Conservation (phyloP, 805 yeast species). For the Yamadazyma takamatsuzukensis region DNA sequence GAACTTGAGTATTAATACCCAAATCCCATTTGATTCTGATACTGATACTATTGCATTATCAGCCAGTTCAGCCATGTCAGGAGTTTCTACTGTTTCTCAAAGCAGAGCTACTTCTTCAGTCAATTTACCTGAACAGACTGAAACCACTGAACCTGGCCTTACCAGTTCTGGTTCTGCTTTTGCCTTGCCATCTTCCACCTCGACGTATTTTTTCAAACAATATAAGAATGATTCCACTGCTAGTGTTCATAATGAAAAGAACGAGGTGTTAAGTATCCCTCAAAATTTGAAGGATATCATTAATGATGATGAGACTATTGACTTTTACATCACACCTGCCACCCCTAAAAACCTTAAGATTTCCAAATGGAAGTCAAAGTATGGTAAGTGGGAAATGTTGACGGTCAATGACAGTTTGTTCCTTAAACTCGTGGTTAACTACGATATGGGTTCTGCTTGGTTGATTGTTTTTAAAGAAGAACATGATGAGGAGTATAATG, state of each 20-base stretch:
- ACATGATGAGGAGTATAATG: conserved; percentile 24
- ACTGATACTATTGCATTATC: conserved; percentile 15
- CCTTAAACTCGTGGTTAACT: conserved; percentile 36
- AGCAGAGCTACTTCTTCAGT: conserved; percentile 4
- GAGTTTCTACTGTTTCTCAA: conserved; percentile 12
- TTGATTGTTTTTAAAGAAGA: conserved; percentile 39
- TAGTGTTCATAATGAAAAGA: conserved; percentile 8
- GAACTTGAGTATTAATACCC: conserved; percentile 12
- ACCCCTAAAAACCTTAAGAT: conserved; percentile 34
- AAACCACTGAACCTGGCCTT: conserved; percentile 5
- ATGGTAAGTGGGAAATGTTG: conserved; percentile 44
- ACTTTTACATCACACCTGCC: conserved; percentile 33
- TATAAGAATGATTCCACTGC: conserved; percentile 13
- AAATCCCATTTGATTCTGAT: conserved; percentile 8
- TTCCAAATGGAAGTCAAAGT: conserved; percentile 39
- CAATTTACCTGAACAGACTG: no score
- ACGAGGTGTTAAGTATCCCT: conserved; percentile 28
- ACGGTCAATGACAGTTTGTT: conserved; percentile 34
- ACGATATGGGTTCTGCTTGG: conserved; percentile 33
- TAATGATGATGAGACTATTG: conserved; percentile 35
- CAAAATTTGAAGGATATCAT: conserved; percentile 32
- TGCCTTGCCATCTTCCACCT: conserved; percentile 44
- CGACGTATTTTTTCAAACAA: conserved; percentile 37
- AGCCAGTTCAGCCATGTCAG: conserved; percentile 12
- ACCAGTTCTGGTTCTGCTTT: conserved; percentile 26